Percentiles rank a stretch among this genome's conserved stretches.
These are phyloP conservation scores for Pseudogymnoascus sp. DNA, from an alignment of 2,329 filamentous ascomycete species.

Conservation along the genomic window DNA sequence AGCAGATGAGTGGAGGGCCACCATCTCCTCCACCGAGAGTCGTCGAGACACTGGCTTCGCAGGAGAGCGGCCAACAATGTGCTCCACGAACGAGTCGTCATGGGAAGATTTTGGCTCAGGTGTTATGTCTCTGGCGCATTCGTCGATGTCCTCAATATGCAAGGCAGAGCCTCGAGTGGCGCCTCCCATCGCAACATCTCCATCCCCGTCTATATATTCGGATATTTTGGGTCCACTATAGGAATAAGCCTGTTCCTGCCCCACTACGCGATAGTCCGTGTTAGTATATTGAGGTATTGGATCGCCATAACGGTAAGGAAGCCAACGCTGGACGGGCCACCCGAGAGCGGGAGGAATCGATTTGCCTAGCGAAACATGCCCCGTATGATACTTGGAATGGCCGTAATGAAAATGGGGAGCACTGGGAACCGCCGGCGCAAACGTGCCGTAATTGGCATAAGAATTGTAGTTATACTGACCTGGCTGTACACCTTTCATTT, in stretches of 20 bases:
- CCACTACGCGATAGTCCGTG: slow-evolving; percentile 10
- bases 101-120: slow-evolving; percentile 12
- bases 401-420: slow-evolving; percentile 7
- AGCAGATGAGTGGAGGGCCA: slow-evolving; percentile 23
- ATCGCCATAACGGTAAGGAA: slow-evolving; percentile 6
- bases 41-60: background rate
- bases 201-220: background rate
- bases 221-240: background rate
- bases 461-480: slow-evolving; percentile 27
- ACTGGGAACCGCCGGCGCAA: slow-evolving; percentile 7
- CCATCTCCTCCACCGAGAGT: slow-evolving; percentile 27
- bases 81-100: slow-evolving; percentile 33
- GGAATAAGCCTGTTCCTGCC: slow-evolving; percentile 1
- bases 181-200: background rate
- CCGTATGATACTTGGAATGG: background rate
- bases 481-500: slow-evolving; percentile 27
- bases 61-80: slow-evolving; percentile 30
- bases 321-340: background rate
- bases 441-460: slow-evolving; percentile 13
- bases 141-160: background rate
- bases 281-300: slow-evolving; percentile 8
- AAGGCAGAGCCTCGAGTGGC: background rate
- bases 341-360: slow-evolving; percentile 1
- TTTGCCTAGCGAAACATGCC: background rate
- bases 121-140: background rate